Percentiles rank a stretch among this genome's conserved stretches.
These are phyloP conservation scores for Cladochytrium replicatum DNA, from an alignment of 192 early-diverging fungal genomes.

Conservation along the genomic window DNA sequence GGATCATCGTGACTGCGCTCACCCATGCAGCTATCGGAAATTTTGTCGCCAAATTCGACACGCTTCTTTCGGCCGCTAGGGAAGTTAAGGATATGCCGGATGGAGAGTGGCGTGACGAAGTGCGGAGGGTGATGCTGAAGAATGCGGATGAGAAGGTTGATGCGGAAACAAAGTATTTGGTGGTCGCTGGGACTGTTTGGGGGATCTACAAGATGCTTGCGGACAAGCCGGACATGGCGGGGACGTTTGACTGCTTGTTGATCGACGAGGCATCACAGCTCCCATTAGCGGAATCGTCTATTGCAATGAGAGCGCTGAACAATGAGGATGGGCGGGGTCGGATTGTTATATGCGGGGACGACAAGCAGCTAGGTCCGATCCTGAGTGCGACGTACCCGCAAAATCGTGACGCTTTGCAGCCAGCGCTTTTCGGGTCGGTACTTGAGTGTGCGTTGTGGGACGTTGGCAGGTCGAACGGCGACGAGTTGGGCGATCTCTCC, in stretches of 20 bases:
- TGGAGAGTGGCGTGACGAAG: constrained; percentile 10
- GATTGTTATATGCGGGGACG: constrained; percentile 23
- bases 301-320: constrained; percentile 13
- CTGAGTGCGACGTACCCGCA: constrained; percentile 18
- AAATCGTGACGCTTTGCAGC: neutral
- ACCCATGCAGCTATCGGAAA: constrained; percentile 23
- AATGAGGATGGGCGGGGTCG: neutral
- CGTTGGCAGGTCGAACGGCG: neutral
- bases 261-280: constrained; percentile 30
- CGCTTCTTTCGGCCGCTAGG: constrained; percentile 1
- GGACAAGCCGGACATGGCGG: neutral
- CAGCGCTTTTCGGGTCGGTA: constrained; percentile 22
- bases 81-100: constrained; percentile 2
- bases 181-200: constrained; percentile 26
- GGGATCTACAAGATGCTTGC: constrained; percentile 9
- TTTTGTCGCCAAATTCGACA: constrained; percentile 14
- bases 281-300: constrained; percentile 15
- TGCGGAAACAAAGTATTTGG: neutral
- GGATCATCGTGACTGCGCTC: constrained; percentile 19
- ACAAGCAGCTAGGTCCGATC: constrained; percentile 23
- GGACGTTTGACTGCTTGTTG: constrained; percentile 15
- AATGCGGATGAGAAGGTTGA: constrained; percentile 1
- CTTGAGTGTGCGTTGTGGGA: constrained; percentile 17
- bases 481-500: neutral
- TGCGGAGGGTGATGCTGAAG: constrained; percentile 5